Evolutionary conservation across 164 flowering plant species (phyloP).

Genomic region (Nelumbo lutea): DNA sequence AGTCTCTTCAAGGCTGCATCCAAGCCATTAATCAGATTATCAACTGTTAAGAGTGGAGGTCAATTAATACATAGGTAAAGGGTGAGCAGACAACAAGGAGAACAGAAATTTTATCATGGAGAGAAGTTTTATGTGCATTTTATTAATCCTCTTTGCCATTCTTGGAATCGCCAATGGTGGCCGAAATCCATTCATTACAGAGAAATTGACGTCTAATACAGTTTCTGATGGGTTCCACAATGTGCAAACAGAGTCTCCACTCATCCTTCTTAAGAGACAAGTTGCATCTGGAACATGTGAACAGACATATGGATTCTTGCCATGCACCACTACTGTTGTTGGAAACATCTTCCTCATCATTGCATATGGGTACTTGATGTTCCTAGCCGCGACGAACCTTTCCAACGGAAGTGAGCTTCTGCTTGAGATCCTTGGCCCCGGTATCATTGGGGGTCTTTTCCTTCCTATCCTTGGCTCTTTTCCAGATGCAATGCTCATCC

Average conservation of each 20-base stretch:
- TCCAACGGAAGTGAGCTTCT: constrained; percentile 63
- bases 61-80: too few species aligned
- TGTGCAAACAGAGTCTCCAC: not conserved
- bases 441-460: constrained; percentile 63
- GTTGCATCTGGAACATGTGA: constrained; percentile 19
- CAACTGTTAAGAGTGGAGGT: too few species aligned
- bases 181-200: constrained; percentile 9
- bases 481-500: constrained; percentile 74
- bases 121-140: not conserved
- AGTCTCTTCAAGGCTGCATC: too few species aligned
- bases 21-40: too few species aligned
- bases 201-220: not conserved
- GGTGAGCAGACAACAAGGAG: too few species aligned
- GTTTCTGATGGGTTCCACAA: constrained; percentile 16
- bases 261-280: constrained; percentile 3
- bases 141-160: constrained; percentile 1
- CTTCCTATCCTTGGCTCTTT: constrained; percentile 69
- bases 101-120: too few species aligned
- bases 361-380: constrained; percentile 63
- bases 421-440: constrained; percentile 64
- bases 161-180: constrained; percentile 1
- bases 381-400: constrained; percentile 44
- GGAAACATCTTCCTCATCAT: constrained; percentile 59
- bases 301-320: constrained; percentile 39
- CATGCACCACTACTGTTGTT: constrained; percentile 25